These are phyloP conservation scores for Kuraishia cidri DNA, from an alignment of 805 yeast genomes.

Conservation along the genomic window DNA sequence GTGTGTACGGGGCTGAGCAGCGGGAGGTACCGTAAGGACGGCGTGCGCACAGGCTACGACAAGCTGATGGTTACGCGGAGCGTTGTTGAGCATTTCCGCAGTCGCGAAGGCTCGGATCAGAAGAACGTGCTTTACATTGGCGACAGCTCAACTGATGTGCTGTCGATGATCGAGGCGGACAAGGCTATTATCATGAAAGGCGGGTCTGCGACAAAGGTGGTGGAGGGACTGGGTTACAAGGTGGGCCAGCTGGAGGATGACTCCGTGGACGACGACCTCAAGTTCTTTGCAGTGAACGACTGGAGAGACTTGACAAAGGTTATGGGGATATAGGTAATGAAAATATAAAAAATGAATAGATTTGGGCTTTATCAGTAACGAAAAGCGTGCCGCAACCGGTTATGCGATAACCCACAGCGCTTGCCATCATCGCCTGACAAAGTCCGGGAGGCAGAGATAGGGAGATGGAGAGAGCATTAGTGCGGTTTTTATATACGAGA, in stretches of 20 bases:
- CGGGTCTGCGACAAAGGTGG: conserved; percentile 21
- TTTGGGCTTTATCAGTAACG: no score
- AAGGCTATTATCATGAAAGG: conserved; percentile 36
- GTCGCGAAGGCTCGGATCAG: conserved; percentile 6
- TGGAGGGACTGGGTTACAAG: conserved; percentile 13
- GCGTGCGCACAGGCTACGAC: conserved; percentile 13
- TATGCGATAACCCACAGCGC: no score
- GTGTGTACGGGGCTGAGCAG: conserved; percentile 13
- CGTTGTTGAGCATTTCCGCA: conserved; percentile 11
- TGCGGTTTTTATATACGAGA: no score
- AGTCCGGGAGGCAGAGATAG: no score
- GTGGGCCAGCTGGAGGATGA: conserved; percentile 10
- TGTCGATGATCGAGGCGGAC: conserved; percentile 37
- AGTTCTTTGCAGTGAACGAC: not conserved
- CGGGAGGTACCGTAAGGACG: conserved; percentile 7
- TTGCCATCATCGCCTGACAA: no score
- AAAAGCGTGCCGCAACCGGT: no score
- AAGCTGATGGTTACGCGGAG: conserved; percentile 13
- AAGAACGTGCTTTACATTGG: conserved; percentile 38
- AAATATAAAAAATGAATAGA: not conserved
- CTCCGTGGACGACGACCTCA: not conserved
- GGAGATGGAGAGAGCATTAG: no score
- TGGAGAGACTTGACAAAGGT: conserved; percentile 1
- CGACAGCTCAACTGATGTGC: conserved; percentile 53
- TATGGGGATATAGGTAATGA: no score